Evolutionary conservation across 2,329 filamentous ascomycete species (phyloP).

Genomic region (Hypoxylon sp.): DNA sequence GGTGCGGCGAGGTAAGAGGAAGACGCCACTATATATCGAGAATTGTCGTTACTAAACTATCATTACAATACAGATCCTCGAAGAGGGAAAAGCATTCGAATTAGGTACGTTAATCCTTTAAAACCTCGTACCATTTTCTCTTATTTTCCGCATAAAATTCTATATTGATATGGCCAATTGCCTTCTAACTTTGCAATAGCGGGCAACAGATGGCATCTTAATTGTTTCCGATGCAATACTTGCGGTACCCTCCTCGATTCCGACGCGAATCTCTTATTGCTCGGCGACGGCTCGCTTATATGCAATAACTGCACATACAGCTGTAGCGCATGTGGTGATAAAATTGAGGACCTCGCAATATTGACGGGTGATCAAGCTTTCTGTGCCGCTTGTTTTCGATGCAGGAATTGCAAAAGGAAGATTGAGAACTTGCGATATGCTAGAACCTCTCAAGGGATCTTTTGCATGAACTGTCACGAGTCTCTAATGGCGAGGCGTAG

Average conservation of each 20-base stretch:
- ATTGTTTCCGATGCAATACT: slow-evolving; percentile 98
- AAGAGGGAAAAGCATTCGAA: slow-evolving; percentile 99
- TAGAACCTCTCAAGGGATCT: slow-evolving; percentile 96
- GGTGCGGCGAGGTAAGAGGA: slow-evolving; percentile 84
- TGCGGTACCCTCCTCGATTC: slow-evolving; percentile 97
- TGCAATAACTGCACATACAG: slow-evolving; percentile 99
- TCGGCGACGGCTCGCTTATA: slow-evolving; percentile 97
- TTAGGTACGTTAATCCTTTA: slow-evolving; percentile 74
- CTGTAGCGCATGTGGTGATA: slow-evolving; percentile 95
- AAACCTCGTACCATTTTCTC: slow-evolving; percentile 1
- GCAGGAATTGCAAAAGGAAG: slow-evolving; percentile 97
- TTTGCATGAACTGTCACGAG: slow-evolving; percentile 99
- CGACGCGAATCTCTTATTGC: slow-evolving; percentile 94
- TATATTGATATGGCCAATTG: background rate
- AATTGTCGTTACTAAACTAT: slow-evolving; percentile 44
- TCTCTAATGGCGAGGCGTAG: slow-evolving; percentile 92
- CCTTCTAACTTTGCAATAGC: slow-evolving; percentile 67
- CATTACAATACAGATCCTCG: slow-evolving; percentile 78
- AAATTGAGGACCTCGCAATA: slow-evolving; percentile 98
- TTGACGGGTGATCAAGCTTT: slow-evolving; percentile 98
- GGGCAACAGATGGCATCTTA: slow-evolving; percentile 97
- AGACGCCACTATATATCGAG: slow-evolving; percentile 40
- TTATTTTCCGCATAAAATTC: slow-evolving; percentile 7
- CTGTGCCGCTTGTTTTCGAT: slow-evolving; percentile 96
- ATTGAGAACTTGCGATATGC: slow-evolving; percentile 99